phyloP scores from a whole-genome alignment of 495 filamentous ascomycete genomes.

The Podospora sp. region DNA sequence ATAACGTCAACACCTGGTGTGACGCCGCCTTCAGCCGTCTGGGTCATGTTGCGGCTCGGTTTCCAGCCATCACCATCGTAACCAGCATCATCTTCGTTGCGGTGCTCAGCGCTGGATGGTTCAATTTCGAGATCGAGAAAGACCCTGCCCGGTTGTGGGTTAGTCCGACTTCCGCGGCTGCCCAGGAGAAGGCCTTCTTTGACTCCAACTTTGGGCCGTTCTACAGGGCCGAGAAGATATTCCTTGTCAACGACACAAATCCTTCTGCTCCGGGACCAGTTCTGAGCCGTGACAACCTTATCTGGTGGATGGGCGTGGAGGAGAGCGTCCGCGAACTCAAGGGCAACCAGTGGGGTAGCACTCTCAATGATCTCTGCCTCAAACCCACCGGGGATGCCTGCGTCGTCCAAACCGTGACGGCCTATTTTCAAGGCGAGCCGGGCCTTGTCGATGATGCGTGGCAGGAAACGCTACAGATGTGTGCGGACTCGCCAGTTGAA shows the following conservation, averaged over 20 bases:
- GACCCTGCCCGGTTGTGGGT: constrained; percentile 95
- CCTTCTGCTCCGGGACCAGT: constrained; percentile 68
- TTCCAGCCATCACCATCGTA: constrained; percentile 79
- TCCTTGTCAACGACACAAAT: constrained; percentile 85
- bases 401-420: constrained; percentile 86
- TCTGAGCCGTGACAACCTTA: constrained; percentile 80
- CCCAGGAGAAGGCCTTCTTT: constrained; percentile 91
- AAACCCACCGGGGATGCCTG: constrained; percentile 89
- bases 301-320: constrained; percentile 95
- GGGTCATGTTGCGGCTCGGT: constrained; percentile 78
- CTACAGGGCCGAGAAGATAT: constrained; percentile 89
- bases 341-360: constrained; percentile 62
- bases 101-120: constrained; percentile 82
- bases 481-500: constrained; percentile 73
- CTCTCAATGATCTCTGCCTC: constrained; percentile 85
- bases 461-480: constrained; percentile 67
- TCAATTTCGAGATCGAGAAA: constrained; percentile 80
- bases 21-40: constrained; percentile 81
- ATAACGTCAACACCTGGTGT: constrained; percentile 74
- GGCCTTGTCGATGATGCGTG: constrained; percentile 64
- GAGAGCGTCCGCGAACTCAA: constrained; percentile 67
- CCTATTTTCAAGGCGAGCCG: constrained; percentile 75
- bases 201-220: constrained; percentile 96
- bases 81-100: constrained; percentile 69
- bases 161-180: constrained; percentile 85